These are phyloP conservation scores for Sphagnum tenellum DNA, from an alignment of 225 moss, liverwort and hornwort genomes.

Conservation along the genomic window DNA sequence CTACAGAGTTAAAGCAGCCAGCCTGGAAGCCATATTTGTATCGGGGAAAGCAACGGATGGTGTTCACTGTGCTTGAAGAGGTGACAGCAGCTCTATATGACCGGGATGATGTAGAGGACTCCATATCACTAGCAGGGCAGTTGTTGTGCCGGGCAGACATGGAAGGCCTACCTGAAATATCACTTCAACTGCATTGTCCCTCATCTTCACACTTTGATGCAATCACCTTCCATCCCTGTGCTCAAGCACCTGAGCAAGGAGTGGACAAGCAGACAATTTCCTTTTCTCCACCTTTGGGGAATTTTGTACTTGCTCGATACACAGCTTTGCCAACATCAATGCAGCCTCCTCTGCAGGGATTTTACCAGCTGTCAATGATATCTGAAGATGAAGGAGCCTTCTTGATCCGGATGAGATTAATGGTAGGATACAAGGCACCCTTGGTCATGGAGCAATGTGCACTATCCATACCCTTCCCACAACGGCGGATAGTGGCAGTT, in stretches of 20 bases:
- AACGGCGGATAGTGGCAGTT: conserved; percentile 60
- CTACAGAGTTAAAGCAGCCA: conserved; percentile 79
- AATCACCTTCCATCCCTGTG: conserved; percentile 82
- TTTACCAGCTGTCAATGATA: conserved; percentile 96
- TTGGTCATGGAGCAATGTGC: conserved; percentile 89
- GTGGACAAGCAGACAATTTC: conserved; percentile 58
- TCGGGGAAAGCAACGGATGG: conserved; percentile 80
- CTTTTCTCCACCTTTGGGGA: conserved; percentile 86
- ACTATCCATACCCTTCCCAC: conserved; percentile 79
- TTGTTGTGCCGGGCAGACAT: conserved; percentile 85
- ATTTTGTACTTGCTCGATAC: conserved; percentile 77
- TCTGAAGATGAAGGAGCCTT: conserved; percentile 88
- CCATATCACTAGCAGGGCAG: conserved; percentile 67
- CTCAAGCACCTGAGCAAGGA: conserved; percentile 73
- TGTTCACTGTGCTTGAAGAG: conserved; percentile 80
- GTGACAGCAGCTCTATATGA: conserved; percentile 93
- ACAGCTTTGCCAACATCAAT: conserved; percentile 53
- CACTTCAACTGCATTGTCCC: conserved; percentile 70
- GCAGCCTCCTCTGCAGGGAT: conserved; percentile 80
- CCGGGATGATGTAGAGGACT: conserved; percentile 79
- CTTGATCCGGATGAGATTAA: conserved; percentile 79
- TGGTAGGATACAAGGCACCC: conserved; percentile 67
- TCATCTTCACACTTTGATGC: conserved; percentile 43
- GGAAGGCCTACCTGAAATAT: conserved; percentile 90
- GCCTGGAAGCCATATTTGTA: conserved; percentile 97